Conservation (phyloP, 169 alveolate species). For the Theileria annulata region DNA sequence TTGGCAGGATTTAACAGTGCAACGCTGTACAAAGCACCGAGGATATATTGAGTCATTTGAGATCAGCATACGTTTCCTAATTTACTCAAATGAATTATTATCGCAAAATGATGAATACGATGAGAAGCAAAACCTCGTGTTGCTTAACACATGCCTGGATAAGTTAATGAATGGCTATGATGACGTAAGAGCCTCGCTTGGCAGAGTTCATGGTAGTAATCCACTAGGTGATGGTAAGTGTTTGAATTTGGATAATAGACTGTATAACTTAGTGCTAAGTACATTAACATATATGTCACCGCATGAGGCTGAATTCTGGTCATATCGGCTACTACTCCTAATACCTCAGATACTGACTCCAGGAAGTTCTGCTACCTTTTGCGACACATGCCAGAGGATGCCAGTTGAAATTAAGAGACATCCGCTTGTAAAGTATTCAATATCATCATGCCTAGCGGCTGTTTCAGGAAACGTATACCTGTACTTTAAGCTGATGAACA, state of each 20-base stretch:
- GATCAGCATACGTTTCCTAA: slow-evolving; percentile 77
- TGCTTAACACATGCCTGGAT: slow-evolving; percentile 79
- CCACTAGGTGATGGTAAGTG: slow-evolving; percentile 1
- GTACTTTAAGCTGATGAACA: slow-evolving; percentile 46
- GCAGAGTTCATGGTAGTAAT: neutral
- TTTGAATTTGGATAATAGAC: slow-evolving; percentile 4
- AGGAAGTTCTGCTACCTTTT: slow-evolving; percentile 64
- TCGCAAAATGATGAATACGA: slow-evolving; percentile 74
- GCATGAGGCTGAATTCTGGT: slow-evolving; percentile 85
- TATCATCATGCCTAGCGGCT: slow-evolving; percentile 48
- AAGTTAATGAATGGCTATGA: slow-evolving; percentile 82
- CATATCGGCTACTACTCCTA: slow-evolving; percentile 74
- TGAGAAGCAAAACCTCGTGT: slow-evolving; percentile 74
- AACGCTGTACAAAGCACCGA: slow-evolving; percentile 80
- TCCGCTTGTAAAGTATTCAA: slow-evolving; percentile 50
- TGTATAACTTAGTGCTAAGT: slow-evolving; percentile 23
- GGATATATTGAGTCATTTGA: slow-evolving; percentile 82
- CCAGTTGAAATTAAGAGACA: slow-evolving; percentile 40
- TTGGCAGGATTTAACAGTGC: slow-evolving; percentile 86
- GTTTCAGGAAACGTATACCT: slow-evolving; percentile 30
- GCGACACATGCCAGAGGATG: slow-evolving; percentile 70
- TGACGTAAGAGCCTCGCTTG: slow-evolving; percentile 60
- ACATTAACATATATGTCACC: slow-evolving; percentile 76
- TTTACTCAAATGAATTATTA: slow-evolving; percentile 74
- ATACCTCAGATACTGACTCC: slow-evolving; percentile 64